Conservation (phyloP, 2,329 filamentous ascomycete genomes). For the Phyllosticta ampelicida region DNA sequence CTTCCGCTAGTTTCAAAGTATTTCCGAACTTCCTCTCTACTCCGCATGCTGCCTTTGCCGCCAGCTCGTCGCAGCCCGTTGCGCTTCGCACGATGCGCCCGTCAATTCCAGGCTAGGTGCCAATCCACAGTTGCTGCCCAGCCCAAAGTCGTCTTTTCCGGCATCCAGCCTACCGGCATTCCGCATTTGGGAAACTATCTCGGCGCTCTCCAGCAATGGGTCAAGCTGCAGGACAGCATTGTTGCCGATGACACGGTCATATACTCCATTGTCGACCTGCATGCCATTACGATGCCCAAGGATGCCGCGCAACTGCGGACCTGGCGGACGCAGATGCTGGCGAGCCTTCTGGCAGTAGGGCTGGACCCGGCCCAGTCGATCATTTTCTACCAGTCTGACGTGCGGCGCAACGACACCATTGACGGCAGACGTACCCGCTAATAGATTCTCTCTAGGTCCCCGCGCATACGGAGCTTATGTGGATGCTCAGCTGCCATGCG, state of each 20-base stretch:
- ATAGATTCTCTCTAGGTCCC: constrained; percentile 43
- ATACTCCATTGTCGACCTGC: constrained; percentile 85
- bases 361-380: constrained; percentile 65
- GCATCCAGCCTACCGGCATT: constrained; percentile 90
- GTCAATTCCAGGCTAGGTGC: neutral
- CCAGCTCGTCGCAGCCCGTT: constrained; percentile 1
- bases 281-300: constrained; percentile 78
- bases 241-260: constrained; percentile 51
- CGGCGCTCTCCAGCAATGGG: constrained; percentile 81
- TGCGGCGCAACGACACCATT: constrained; percentile 30
- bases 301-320: constrained; percentile 48
- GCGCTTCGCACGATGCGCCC: neutral
- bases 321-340: constrained; percentile 64
- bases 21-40: neutral
- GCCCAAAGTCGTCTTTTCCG: constrained; percentile 66
- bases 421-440: neutral
- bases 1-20: neutral
- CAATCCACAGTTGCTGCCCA: neutral
- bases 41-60: neutral
- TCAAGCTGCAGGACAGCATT: constrained; percentile 59
- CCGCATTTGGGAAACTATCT: constrained; percentile 95
- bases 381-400: constrained; percentile 73
- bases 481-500: constrained; percentile 86
- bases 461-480: constrained; percentile 85
- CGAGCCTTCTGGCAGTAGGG: constrained; percentile 72